Base-by-base conservation (phyloP, 1,284 basidiomycete genomes). In the Stygiomarasmius scandens region DNA sequence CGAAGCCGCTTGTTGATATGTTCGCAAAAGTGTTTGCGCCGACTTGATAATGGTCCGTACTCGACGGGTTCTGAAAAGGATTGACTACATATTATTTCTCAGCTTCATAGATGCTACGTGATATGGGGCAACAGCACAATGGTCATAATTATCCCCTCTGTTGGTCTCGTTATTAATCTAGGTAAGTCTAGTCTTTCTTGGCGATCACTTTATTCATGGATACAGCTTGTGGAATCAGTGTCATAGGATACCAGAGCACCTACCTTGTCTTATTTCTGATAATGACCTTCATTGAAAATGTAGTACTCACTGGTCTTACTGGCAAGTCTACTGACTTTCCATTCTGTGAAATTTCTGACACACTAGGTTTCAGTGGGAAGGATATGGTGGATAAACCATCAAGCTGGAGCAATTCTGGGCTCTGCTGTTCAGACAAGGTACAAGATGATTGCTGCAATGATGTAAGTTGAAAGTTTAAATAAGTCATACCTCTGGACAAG, bases 391-490 rank as follows among this genome's bases (percentile, higher is more conserved):
- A 55, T 55, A n/a, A 55, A 49, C 3, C 27, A 29, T 6, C 23
- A 48, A 25, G 32, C 45, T 10, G 53, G 45, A 8, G 45, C 11
- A 10, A 29, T 43, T 14, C 53, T 55, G 24, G 53, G 53, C 24
- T 49, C 53, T 9, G 34, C 46, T 1, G 45, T 43, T n/a, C 47
- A 55, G 34, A 55, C 24, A 6, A 55, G 22, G 14, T 55, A 55
- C 36, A 55, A 48, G 19, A 55, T 36, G 34, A 55, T 55, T 29
- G 53, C 46, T 48, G 53, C 53, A 16, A 47, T 55, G 22, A 55
- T 55, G 53, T 55, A 22, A 46, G 53, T 48, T 14, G n/a, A n/a
- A n/a, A 9, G 6, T 16, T 20, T 20, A 12, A n/a, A 1, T 22
- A 9, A 9, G 25, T 49, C 14, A 20, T 55, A 23, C 19, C 22